Evolutionary conservation across 2,329 filamentous ascomycete species (phyloP).

Genomic region (Fusarium fracticaudum): DNA sequence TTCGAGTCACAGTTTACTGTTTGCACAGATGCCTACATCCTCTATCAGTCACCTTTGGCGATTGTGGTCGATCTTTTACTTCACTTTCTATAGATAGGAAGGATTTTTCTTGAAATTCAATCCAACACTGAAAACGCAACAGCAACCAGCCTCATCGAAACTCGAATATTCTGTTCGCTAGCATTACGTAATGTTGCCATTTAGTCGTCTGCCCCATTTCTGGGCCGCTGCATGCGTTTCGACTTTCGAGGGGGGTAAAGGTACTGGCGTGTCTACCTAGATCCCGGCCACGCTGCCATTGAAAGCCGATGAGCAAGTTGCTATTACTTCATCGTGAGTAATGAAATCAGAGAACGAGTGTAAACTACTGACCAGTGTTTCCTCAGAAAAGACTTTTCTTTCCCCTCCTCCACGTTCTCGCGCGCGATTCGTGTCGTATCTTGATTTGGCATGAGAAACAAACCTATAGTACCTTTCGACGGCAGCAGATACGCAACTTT

Average conservation of each 20-base stretch:
- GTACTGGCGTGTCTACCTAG: no score
- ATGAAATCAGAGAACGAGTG: rapidly evolving
- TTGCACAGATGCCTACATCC: not conserved
- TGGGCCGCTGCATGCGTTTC: not conserved
- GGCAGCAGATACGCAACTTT: not conserved
- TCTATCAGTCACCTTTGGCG: no score
- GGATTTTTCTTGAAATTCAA: no score
- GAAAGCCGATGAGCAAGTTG: not conserved
- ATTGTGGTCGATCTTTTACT: not conserved
- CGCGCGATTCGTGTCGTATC: not conserved
- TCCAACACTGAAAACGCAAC: not conserved
- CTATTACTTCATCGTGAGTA: not conserved
- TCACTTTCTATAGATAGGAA: no score
- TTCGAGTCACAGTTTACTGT: not conserved
- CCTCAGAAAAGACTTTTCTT: not conserved
- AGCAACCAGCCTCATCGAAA: not conserved
- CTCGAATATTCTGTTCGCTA: rapidly evolving
- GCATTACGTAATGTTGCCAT: not conserved
- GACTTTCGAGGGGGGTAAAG: not conserved
- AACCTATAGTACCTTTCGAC: not conserved
- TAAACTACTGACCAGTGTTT: not conserved
- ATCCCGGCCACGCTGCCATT: not conserved
- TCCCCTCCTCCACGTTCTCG: not conserved
- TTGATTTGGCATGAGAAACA: not conserved
- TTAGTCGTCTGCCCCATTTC: not conserved